A percentile compares a stretch with the other conserved stretches of the same genome.
phyloP scores from a whole-genome alignment of 2,329 filamentous ascomycete species.

The Fusarium gaditjirri region DNA sequence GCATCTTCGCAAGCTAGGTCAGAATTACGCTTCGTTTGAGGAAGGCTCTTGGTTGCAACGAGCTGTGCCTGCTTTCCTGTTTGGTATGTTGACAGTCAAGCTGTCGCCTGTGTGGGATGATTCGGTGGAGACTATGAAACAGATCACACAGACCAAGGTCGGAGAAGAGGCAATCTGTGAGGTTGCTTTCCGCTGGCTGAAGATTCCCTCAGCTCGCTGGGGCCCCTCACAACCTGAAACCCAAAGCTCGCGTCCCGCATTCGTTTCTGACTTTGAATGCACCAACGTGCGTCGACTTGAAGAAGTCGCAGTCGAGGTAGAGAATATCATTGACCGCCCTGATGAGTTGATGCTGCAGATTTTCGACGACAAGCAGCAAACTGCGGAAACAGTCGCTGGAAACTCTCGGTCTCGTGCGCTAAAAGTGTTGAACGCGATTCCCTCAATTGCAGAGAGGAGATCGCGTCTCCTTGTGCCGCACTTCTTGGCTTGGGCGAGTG shows the following conservation, averaged over 20 bases:
- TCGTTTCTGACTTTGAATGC: slow-evolving; percentile 84
- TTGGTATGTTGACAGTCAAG: slow-evolving; percentile 88
- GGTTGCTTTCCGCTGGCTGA: slow-evolving; percentile 83
- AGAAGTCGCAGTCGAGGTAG: slow-evolving; percentile 61
- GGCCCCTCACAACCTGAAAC: slow-evolving; percentile 54
- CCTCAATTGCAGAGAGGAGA: slow-evolving; percentile 83
- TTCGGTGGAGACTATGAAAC: slow-evolving; percentile 77
- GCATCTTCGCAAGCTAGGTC: slow-evolving; percentile 81
- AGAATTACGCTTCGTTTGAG: slow-evolving; percentile 68
- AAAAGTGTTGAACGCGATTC: slow-evolving; percentile 78
- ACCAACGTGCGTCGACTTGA: slow-evolving; percentile 74
- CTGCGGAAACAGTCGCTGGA: slow-evolving; percentile 59
- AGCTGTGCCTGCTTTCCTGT: slow-evolving; percentile 83
- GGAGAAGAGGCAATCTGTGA: slow-evolving; percentile 79
- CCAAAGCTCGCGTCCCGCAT: slow-evolving; percentile 49
- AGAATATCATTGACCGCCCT: slow-evolving; percentile 63
- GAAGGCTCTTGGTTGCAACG: slow-evolving; percentile 73
- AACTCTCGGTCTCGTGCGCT: slow-evolving; percentile 81
- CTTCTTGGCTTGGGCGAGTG: slow-evolving; percentile 82
- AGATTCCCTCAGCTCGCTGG: slow-evolving; percentile 66
- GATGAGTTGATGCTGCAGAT: slow-evolving; percentile 67
- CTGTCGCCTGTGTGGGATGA: slow-evolving; percentile 91
- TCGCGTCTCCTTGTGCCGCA: slow-evolving; percentile 88
- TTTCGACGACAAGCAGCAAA: slow-evolving; percentile 73
- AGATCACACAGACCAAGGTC: slow-evolving; percentile 74